Conservation (phyloP, 1,139 yeast species). For the Hemisphaericaspora subhashii region DNA sequence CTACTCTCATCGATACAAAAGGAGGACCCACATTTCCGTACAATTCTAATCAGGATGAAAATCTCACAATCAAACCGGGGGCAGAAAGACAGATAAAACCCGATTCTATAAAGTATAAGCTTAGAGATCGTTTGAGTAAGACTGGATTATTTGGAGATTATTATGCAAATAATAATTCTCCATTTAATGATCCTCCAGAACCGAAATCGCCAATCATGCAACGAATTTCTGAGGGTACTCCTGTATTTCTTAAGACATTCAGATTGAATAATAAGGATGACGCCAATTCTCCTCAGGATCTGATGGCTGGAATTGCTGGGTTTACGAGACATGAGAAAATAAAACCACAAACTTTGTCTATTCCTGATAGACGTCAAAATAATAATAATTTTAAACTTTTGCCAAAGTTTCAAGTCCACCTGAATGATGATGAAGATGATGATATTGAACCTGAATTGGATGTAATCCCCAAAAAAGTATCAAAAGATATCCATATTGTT, state of each 20-base stretch:
- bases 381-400: neutral
- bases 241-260: slow-evolving; percentile 31
- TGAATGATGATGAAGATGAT: neutral
- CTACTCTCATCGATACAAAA: neutral
- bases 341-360: neutral
- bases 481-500: too few relatives aligned
- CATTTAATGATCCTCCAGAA: neutral
- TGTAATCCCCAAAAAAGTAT: too few relatives aligned
- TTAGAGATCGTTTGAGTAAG: slow-evolving; percentile 22
- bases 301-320: neutral
- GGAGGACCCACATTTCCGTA: neutral
- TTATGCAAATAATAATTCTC: slow-evolving; percentile 3
- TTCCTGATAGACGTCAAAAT: neutral
- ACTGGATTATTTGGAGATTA: slow-evolving; percentile 8
- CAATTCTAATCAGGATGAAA: neutral
- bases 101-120: slow-evolving; percentile 14
- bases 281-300: neutral
- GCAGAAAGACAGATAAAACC: slow-evolving; percentile 6
- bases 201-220: slow-evolving; percentile 6
- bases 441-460: too few relatives aligned
- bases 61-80: slow-evolving; percentile 1
- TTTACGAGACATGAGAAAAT: neutral
- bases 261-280: neutral
- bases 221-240: slow-evolving; percentile 24
- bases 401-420: neutral